phyloP scores from a whole-genome alignment of 1,284 basidiomycete genomes.

The Moniliophthora roreri region DNA sequence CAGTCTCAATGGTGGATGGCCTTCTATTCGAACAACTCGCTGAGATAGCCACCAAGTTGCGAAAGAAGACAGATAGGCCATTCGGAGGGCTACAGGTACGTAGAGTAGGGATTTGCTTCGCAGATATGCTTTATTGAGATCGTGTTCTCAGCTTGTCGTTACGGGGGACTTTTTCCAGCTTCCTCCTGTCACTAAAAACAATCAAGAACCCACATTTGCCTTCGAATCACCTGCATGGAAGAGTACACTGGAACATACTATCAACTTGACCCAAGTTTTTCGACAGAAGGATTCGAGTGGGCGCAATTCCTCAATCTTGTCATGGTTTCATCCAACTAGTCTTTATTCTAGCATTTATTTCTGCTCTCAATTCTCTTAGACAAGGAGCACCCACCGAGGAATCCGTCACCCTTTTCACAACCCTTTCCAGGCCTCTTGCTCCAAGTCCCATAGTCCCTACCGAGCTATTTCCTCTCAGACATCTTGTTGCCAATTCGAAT shows the following conservation, averaged over 20 bases:
- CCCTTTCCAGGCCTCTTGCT: conserved; percentile 22
- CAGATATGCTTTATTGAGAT: neutral
- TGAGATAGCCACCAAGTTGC: conserved; percentile 11
- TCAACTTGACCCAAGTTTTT: conserved; percentile 79
- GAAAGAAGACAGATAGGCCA: conserved; percentile 15
- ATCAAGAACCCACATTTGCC: conserved; percentile 48
- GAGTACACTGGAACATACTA: conserved; percentile 61
- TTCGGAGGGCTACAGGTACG: conserved; percentile 18
- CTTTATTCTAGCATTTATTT: conserved; percentile 55
- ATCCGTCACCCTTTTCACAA: conserved; percentile 20
- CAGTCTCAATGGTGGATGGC: conserved; percentile 26
- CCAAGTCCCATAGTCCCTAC: conserved; percentile 29
- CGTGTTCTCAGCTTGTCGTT: conserved; percentile 72
- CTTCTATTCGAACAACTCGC: conserved; percentile 14
- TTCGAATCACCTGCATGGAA: conserved; percentile 82
- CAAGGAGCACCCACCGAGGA: conserved; percentile 21
- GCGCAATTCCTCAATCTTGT: conserved; percentile 9
- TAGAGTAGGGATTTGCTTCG: conserved; percentile 22
- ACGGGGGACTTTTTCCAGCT: conserved; percentile 90
- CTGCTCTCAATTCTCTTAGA: conserved; percentile 48
- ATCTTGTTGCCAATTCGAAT: conserved; percentile 36
- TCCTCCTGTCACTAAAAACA: conserved; percentile 60
- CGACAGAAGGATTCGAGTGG: conserved; percentile 52
- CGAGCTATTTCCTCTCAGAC: conserved; percentile 35
- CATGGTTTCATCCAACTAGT: neutral